These are phyloP conservation scores for Pyrus hybrid DNA, from an alignment of 331 rosid species.

Conservation along the genomic window DNA sequence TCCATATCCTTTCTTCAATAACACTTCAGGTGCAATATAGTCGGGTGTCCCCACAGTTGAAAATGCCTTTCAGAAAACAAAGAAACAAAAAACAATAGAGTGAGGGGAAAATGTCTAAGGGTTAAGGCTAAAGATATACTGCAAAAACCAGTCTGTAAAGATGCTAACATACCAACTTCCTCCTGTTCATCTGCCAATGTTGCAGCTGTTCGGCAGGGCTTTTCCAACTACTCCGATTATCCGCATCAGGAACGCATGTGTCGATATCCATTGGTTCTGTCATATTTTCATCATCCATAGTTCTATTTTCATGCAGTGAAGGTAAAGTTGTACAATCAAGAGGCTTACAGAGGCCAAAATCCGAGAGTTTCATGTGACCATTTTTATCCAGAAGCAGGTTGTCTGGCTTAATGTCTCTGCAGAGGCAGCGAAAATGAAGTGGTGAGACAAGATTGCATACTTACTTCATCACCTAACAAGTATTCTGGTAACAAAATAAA, in stretches of 20 bases:
- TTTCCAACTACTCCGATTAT: constrained; percentile 76
- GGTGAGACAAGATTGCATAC: constrained; percentile 10
- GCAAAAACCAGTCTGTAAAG: constrained; percentile 10
- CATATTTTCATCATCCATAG: constrained; percentile 69
- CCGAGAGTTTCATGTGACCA: constrained; percentile 99
- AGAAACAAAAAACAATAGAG: constrained; percentile 2
- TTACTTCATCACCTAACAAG: constrained; percentile 10
- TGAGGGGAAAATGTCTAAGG: not conserved
- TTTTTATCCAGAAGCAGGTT: constrained; percentile 88
- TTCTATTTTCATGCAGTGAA: constrained; percentile 85
- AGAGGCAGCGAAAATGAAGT: constrained; percentile 19
- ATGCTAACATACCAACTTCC: constrained; percentile 78
- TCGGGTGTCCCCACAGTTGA: constrained; percentile 99
- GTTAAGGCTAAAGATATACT: not conserved
- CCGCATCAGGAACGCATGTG: constrained; percentile 51
- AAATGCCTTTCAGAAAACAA: constrained; percentile 57
- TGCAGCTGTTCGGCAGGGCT: constrained; percentile 93
- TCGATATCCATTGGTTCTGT: constrained; percentile 93
- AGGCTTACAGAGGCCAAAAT: constrained; percentile 99
- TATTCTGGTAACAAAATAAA: not conserved
- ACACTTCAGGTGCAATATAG: constrained; percentile 98
- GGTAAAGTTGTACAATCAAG: constrained; percentile 83
- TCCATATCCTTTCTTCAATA: constrained; percentile 96
- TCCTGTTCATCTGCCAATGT: constrained; percentile 98
- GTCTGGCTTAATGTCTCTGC: constrained; percentile 98